Evolutionary conservation across 805 yeast genomes (phyloP).

Genomic region (Lipomyces sp.): DNA sequence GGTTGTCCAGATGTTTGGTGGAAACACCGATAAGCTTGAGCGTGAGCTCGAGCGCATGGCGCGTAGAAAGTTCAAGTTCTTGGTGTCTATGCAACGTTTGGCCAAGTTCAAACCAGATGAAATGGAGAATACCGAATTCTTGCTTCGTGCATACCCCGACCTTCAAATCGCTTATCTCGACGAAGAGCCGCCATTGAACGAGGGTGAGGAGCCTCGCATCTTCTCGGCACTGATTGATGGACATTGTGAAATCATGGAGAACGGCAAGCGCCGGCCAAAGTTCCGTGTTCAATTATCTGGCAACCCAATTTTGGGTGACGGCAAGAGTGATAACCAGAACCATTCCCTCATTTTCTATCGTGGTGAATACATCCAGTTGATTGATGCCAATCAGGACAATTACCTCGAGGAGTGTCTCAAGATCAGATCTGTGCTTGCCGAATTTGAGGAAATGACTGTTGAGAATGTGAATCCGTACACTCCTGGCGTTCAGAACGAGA

Average conservation of each 20-base stretch:
- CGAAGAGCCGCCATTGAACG: slow-evolving; percentile 69
- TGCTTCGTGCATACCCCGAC: slow-evolving; percentile 76
- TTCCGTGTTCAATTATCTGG: slow-evolving; percentile 81
- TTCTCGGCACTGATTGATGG: slow-evolving; percentile 77
- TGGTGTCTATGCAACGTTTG: slow-evolving; percentile 88
- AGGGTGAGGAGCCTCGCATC: slow-evolving; percentile 53
- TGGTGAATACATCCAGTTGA: slow-evolving; percentile 92
- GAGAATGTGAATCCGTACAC: slow-evolving; percentile 57
- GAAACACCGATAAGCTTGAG: slow-evolving; percentile 95
- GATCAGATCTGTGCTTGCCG: slow-evolving; percentile 83
- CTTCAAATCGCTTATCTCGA: slow-evolving; percentile 85
- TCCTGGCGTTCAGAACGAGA: slow-evolving; percentile 57
- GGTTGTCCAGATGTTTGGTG: slow-evolving; percentile 97
- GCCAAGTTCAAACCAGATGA: slow-evolving; percentile 69
- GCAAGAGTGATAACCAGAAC: slow-evolving; percentile 94
- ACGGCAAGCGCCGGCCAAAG: slow-evolving; percentile 64
- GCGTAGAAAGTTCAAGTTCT: slow-evolving; percentile 73
- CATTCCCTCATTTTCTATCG: slow-evolving; percentile 83
- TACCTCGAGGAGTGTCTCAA: slow-evolving; percentile 93
- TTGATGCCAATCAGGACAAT: slow-evolving; percentile 96
- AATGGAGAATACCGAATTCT: slow-evolving; percentile 64
- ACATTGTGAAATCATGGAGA: slow-evolving; percentile 58
- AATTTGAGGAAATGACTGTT: slow-evolving; percentile 79
- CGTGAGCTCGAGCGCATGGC: slow-evolving; percentile 89
- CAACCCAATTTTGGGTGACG: slow-evolving; percentile 94